Evolutionary conservation across 371 early-diverging fungal species (phyloP).

Genomic region (Mortierella sp.): DNA sequence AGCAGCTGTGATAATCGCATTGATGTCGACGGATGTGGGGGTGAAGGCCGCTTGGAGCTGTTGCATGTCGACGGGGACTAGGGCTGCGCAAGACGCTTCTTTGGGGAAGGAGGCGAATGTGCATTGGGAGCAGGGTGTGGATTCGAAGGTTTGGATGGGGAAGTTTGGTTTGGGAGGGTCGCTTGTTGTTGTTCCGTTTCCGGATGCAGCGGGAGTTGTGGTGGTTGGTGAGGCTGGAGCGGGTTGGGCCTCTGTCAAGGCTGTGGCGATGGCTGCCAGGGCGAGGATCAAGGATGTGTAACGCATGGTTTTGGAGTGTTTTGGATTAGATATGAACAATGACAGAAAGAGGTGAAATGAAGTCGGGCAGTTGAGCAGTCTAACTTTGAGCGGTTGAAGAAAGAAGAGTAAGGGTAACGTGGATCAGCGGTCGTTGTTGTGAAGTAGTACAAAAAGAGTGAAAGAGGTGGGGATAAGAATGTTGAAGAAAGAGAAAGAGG

Average conservation of each 20-base stretch:
- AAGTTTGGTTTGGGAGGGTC: background rate
- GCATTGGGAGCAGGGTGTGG: constrained; percentile 23
- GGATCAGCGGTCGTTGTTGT: background rate
- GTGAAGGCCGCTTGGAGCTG: constrained; percentile 20
- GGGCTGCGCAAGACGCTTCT: constrained; percentile 12
- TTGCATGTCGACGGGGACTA: constrained; percentile 13
- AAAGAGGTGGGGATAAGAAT: background rate
- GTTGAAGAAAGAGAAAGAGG: background rate
- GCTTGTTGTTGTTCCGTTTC: background rate
- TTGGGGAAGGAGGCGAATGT: constrained; percentile 15
- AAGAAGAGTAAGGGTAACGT: background rate
- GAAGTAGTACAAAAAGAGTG: background rate
- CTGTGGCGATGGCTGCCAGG: background rate
- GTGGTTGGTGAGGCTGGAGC: background rate
- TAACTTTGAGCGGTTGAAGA: background rate
- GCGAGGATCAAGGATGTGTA: constrained; percentile 16
- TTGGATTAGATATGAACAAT: background rate
- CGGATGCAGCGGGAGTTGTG: background rate
- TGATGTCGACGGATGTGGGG: constrained; percentile 3
- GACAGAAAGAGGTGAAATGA: background rate
- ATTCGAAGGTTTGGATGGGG: background rate
- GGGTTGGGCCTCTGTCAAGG: constrained; percentile 9
- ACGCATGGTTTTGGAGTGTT: constrained; percentile 17
- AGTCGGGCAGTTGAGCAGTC: background rate
- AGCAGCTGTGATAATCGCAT: background rate